A percentile compares a stretch with the other conserved stretches of the same genome.
These are phyloP conservation scores for Colletotrichum camelliae DNA, from an alignment of 2,329 filamentous ascomycete genomes.

Conservation along the genomic window DNA sequence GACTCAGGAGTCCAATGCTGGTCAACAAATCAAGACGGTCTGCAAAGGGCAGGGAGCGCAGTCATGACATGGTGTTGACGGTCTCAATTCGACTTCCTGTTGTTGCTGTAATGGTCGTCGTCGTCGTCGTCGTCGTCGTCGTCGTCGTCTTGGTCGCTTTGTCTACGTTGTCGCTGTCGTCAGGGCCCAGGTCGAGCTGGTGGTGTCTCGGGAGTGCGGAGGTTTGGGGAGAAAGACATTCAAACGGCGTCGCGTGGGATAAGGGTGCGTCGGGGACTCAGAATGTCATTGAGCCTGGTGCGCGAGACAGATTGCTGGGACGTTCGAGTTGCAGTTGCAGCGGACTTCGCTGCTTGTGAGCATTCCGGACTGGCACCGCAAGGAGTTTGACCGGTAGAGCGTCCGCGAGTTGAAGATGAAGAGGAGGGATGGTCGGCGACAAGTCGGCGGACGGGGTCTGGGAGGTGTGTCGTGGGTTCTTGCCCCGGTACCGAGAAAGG, in stretches of 20 bases:
- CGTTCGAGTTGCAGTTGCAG: background rate
- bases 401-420: background rate
- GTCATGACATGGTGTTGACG: slow-evolving; percentile 5
- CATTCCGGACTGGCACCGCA: background rate
- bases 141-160: background rate
- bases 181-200: background rate
- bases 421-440: background rate
- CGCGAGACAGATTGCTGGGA: background rate
- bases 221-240: slow-evolving; percentile 1
- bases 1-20: background rate
- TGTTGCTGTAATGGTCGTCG: background rate
- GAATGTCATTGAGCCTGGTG: background rate
- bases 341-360: background rate
- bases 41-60: background rate
- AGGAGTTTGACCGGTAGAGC: background rate
- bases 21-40: slow-evolving; percentile 4
- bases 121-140: background rate
- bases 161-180: background rate
- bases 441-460: background rate
- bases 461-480: background rate
- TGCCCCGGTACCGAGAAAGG: background rate
- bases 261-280: background rate
- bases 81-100: background rate
- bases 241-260: background rate
- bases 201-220: background rate